Evolutionary conservation across 495 filamentous ascomycete species (phyloP), one percentile per base, ranked within the genome.

Genomic region (Aspergillus hancockii): DNA sequence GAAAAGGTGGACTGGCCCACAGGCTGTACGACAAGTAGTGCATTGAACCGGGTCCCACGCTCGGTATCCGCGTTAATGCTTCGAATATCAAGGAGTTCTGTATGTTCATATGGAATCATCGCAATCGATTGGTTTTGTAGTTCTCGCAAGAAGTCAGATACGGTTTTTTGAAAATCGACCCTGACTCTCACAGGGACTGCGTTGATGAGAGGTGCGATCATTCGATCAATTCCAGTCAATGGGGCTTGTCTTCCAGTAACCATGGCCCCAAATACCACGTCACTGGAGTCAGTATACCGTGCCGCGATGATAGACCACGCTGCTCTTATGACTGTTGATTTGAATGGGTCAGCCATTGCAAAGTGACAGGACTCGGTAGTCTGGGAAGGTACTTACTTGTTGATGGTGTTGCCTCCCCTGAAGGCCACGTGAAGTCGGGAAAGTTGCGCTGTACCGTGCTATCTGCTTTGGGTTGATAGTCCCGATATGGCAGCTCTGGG

Each of bases 161-260:
- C n/a, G n/a, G n/a, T n/a, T n/a, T n/a, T n/a, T n/a, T n/a, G n/a
- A 31, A 3, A 22, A 6, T 7, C 21, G 8, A 52, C 2, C 12
- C 5, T 21, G 2, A 85, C 64, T 4, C 82, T 75, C 4, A 83
- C 57, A 0, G 85, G 85, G 22, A 85, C 70, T 0, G 72, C 75
- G 8, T 72, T 63, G 38, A 78, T 68, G 0, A 72, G 73, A 8
- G 76, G 75, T 12, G 61, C 74, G 19, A 71, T 73, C 23, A 78
- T 64, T 9, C 65, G 49, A 4, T 62, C 70, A n/a, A 67, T 71
- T 1, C 65, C 72, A 8, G 62, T 25, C 6, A 76, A 56, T 10
- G 72, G 46, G 5, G 68, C 66, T 41, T 67, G 63, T 14, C 77
- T 64, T 6, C 75, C 75, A 16, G 63, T 58, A 4, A 70, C 28